These are phyloP conservation scores for Yamagishiella unicocca DNA, from an alignment of 139 green algal species.

Conservation along the genomic window DNA sequence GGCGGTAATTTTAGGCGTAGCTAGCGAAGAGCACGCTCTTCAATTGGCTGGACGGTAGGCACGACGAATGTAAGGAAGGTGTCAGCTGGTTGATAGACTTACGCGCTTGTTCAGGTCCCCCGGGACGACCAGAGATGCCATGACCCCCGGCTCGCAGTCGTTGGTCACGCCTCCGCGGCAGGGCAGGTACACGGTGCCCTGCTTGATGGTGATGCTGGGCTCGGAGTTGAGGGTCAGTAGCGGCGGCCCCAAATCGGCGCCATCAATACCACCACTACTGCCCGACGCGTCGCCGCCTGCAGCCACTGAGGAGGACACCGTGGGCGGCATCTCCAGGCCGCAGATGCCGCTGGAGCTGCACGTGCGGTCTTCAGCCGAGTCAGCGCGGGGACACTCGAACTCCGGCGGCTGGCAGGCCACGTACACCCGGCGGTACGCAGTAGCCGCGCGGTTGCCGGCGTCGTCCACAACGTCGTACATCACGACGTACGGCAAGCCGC, in stretches of 20 bases:
- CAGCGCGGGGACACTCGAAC: neutral
- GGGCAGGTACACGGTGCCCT: neutral
- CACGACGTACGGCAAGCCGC: slow-evolving; percentile 1
- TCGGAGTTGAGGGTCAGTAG: neutral
- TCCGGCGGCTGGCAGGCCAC: neutral
- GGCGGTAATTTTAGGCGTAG: too few species aligned
- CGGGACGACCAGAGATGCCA: neutral
- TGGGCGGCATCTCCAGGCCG: neutral
- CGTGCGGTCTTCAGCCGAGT: neutral
- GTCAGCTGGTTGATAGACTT: too few species aligned
- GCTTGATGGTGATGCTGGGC: neutral
- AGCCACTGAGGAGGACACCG: too few species aligned
- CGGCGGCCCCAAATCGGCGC: neutral
- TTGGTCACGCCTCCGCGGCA: neutral
- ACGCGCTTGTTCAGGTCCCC: neutral
- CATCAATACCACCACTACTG: too few species aligned
- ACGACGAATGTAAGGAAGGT: too few species aligned
- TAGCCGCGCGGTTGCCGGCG: neutral
- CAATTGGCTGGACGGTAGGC: too few species aligned
- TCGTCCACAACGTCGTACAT: neutral
- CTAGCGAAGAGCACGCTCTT: too few species aligned
- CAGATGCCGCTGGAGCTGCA: neutral
- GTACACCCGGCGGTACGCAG: slow-evolving; percentile 1
- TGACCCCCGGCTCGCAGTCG: slow-evolving; percentile 9
- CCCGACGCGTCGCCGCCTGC: too few species aligned